A percentile compares a stretch with the other conserved stretches of the same genome.
phyloP scores from a whole-genome alignment of 2,329 filamentous ascomycete species.

The Alternaria ventricosa region DNA sequence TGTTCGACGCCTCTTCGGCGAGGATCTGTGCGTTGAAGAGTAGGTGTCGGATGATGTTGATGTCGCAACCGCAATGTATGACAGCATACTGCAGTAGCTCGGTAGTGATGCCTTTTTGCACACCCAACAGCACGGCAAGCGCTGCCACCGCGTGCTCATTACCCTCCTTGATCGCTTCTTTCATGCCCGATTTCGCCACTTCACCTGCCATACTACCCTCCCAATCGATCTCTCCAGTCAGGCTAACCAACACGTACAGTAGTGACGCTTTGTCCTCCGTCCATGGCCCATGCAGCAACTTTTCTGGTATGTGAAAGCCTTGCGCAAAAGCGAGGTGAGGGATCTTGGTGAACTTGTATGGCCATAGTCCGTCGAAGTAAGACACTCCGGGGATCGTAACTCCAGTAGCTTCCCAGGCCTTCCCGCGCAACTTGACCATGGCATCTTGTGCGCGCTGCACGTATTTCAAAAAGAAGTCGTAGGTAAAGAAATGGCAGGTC shows the following conservation, averaged over 20 bases:
- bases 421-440: conserved; percentile 35
- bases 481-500: conserved; percentile 45
- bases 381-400: conserved; percentile 31
- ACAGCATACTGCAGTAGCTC: conserved; percentile 39
- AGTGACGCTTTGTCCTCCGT: conserved; percentile 36
- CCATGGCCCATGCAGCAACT: conserved; percentile 47
- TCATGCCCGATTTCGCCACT: conserved; percentile 40
- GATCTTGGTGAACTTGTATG: conserved; percentile 40
- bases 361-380: conserved; percentile 39
- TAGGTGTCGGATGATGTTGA: conserved; percentile 40
- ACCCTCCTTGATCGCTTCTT: conserved; percentile 33
- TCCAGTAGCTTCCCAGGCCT: conserved; percentile 39
- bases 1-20: conserved; percentile 18
- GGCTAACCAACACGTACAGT: conserved; percentile 43
- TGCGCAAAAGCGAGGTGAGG: conserved; percentile 41
- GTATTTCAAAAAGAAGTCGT: conserved; percentile 44
- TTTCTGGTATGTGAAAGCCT: conserved; percentile 43
- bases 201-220: conserved; percentile 43
- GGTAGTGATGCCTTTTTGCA: conserved; percentile 38
- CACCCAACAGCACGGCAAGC: conserved; percentile 41
- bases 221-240: conserved; percentile 46
- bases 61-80: conserved; percentile 35
- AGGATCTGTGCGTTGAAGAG: conserved; percentile 46
- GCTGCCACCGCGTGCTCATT: conserved; percentile 44
- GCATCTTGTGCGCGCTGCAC: conserved; percentile 39